phyloP scores from a whole-genome alignment of 2,329 filamentous ascomycete genomes.

The Aspergillus sp. region DNA sequence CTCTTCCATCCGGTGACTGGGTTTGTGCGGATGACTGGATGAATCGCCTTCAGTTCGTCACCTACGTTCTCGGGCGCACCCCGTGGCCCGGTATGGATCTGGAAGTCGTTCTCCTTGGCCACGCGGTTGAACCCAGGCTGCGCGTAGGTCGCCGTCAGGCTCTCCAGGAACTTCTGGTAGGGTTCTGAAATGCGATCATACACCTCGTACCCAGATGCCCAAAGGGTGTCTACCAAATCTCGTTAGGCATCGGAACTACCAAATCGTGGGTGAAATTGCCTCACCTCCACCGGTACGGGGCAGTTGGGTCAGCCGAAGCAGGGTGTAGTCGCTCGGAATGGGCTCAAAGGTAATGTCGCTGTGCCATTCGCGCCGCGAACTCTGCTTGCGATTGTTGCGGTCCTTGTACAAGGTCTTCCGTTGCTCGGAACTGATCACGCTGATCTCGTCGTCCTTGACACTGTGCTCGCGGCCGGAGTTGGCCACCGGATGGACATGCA shows the following conservation, averaged over 20 bases:
- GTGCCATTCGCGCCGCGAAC: slow-evolving; percentile 43
- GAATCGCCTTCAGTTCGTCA: slow-evolving; percentile 46
- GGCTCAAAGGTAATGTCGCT: slow-evolving; percentile 51
- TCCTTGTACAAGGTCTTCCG: slow-evolving; percentile 40
- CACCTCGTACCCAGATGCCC: slow-evolving; percentile 43
- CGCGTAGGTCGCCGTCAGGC: slow-evolving; percentile 36
- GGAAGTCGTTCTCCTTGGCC: slow-evolving; percentile 29
- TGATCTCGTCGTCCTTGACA: slow-evolving; percentile 49
- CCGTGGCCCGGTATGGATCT: slow-evolving; percentile 27
- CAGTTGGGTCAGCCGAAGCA: slow-evolving; percentile 44
- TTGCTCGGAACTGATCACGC: slow-evolving; percentile 46
- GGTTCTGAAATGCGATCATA: slow-evolving; percentile 41
- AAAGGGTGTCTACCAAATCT: slow-evolving; percentile 37
- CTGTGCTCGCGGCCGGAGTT: slow-evolving; percentile 49
- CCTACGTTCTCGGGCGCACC: slow-evolving; percentile 60
- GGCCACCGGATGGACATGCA: slow-evolving; percentile 48
- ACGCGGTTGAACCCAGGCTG: slow-evolving; percentile 30
- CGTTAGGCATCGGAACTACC: not conserved
- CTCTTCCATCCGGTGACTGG: slow-evolving; percentile 42
- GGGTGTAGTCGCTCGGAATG: slow-evolving; percentile 48
- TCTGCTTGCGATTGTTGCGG: slow-evolving; percentile 28
- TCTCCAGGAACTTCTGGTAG: slow-evolving; percentile 39
- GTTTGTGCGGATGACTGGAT: slow-evolving; percentile 53
- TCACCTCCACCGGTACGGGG: slow-evolving; percentile 42
- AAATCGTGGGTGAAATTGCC: not conserved